Conservation (phyloP, 768 basidiomycete genomes). For the Boletus coccyginus region DNA sequence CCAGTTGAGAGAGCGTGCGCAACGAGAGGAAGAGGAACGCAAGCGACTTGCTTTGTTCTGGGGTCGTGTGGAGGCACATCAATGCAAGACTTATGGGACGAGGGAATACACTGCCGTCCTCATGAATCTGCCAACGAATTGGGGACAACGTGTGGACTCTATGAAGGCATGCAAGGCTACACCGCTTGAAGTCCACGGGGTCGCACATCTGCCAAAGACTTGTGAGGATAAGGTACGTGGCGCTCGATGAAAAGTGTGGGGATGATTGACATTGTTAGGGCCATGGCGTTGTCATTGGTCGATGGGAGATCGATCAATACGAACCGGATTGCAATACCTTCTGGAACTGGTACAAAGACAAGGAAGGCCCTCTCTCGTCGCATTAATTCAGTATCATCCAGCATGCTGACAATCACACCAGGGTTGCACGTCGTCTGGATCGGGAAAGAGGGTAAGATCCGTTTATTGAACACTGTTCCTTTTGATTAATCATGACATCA, state of each 20-base stretch:
- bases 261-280: slow-evolving; percentile 11
- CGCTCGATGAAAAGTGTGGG: background rate
- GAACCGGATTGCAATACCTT: slow-evolving; percentile 27
- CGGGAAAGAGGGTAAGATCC: slow-evolving; percentile 23
- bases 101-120: slow-evolving; percentile 31
- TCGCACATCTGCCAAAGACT: slow-evolving; percentile 8
- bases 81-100: slow-evolving; percentile 28
- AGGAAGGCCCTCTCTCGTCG: slow-evolving; percentile 11
- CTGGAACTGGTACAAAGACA: slow-evolving; percentile 30
- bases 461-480: background rate
- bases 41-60: slow-evolving; percentile 22
- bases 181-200: slow-evolving; percentile 25
- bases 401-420: background rate
- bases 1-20: slow-evolving; percentile 16
- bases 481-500: slow-evolving; percentile 1
- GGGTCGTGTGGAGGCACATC: slow-evolving; percentile 14
- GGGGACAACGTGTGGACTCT: slow-evolving; percentile 19
- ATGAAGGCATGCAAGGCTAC: slow-evolving; percentile 17
- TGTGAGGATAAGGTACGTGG: slow-evolving; percentile 24
- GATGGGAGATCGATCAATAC: slow-evolving; percentile 24
- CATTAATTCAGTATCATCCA: background rate
- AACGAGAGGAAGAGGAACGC: slow-evolving; percentile 20
- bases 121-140: slow-evolving; percentile 26
- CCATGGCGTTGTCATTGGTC: slow-evolving; percentile 19
- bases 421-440: slow-evolving; percentile 25